phyloP scores from a whole-genome alignment of 805 yeast genomes.

The Candida stauntonica region DNA sequence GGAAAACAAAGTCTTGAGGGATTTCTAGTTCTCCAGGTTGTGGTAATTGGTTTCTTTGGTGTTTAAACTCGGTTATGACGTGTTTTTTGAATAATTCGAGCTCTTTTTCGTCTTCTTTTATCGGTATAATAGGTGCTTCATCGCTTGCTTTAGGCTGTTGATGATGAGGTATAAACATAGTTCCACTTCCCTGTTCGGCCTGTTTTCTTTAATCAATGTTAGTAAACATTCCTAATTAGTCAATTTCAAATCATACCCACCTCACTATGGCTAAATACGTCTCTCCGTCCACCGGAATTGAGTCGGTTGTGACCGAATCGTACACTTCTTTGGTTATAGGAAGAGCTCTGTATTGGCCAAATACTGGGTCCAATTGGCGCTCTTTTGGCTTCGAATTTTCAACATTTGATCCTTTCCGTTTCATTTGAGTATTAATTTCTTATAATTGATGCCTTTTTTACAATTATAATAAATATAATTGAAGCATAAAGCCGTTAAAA shows the following conservation, averaged over 20 bases:
- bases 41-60: conserved; percentile 11
- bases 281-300: conserved; percentile 24
- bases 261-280: conserved; percentile 27
- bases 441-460: conserved; percentile 1
- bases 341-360: conserved; percentile 24
- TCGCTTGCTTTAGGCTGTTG: not conserved
- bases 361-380: conserved; percentile 20
- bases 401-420: too few relatives aligned
- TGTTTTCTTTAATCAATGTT: conserved; percentile 6
- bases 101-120: not conserved
- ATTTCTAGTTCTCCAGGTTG: conserved; percentile 10
- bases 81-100: not conserved
- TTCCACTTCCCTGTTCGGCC: conserved; percentile 11
- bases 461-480: too few relatives aligned
- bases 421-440: too few relatives aligned
- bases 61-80: conserved; percentile 5
- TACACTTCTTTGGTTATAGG: conserved; percentile 20
- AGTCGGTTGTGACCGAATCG: conserved; percentile 13
- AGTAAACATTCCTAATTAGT: conserved; percentile 1
- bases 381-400: conserved; percentile 3
- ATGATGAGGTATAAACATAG: conserved; percentile 9
- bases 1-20: conserved; percentile 20
- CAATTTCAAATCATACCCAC: conserved; percentile 11
- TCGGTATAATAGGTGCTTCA: not conserved
- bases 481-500: too few relatives aligned